These are phyloP conservation scores for Alternaria longipes DNA, from an alignment of 2,329 filamentous ascomycete species.

Conservation along the genomic window DNA sequence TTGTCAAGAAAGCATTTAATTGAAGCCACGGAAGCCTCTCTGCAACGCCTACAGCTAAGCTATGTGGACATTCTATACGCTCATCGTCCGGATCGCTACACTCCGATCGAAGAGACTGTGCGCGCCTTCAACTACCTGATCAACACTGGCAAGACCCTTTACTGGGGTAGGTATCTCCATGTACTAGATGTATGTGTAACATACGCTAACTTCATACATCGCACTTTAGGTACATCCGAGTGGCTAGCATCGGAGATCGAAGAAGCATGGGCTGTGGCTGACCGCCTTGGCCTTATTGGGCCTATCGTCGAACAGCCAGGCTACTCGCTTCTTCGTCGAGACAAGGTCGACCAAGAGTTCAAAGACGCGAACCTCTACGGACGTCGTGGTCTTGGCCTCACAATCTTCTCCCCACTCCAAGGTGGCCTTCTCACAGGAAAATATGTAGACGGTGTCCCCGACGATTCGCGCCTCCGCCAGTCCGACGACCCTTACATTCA, in stretches of 20 bases:
- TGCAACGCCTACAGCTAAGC: constrained; percentile 65
- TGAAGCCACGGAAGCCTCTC: constrained; percentile 69
- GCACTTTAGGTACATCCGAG: constrained; percentile 57
- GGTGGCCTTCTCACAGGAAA: constrained; percentile 68
- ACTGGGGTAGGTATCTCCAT: constrained; percentile 60
- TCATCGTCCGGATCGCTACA: constrained; percentile 72
- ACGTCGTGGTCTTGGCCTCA: constrained; percentile 64
- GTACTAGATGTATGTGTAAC: no score
- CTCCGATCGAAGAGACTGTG: constrained; percentile 75
- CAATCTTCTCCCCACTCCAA: constrained; percentile 64
- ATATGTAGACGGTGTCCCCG: constrained; percentile 68
- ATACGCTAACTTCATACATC: no score
- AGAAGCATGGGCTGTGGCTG: constrained; percentile 66
- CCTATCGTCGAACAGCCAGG: constrained; percentile 64
- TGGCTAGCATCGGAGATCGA: constrained; percentile 68
- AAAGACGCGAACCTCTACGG: constrained; percentile 62
- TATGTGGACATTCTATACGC: constrained; percentile 76
- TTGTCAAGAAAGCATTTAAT: constrained; percentile 75
- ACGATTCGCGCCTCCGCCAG: constrained; percentile 65
- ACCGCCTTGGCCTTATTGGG: constrained; percentile 67
- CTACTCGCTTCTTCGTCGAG: constrained; percentile 66
- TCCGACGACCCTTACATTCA: constrained; percentile 66
- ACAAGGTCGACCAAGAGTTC: constrained; percentile 68
- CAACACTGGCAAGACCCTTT: constrained; percentile 71
- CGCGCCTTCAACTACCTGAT: constrained; percentile 77